Base-by-base conservation (phyloP, 768 basidiomycete genomes). In the Mycena chlorophos region DNA sequence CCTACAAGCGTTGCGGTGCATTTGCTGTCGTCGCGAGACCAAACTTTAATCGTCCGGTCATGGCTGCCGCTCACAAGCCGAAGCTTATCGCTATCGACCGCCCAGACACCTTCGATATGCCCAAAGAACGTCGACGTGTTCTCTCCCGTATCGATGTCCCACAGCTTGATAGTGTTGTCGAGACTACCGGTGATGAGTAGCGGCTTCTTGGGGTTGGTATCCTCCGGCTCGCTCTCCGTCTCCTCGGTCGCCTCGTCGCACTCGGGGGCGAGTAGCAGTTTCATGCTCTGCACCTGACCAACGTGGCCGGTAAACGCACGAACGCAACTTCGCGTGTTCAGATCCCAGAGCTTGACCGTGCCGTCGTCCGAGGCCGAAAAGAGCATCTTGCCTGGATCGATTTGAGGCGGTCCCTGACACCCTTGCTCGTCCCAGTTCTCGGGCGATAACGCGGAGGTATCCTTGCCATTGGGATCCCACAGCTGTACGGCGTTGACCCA, bases 81-180 rank as follows among this genome's bases (percentile, higher is more conserved):
- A 65, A 98, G 78, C 67, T 93, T 89, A 70, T 99, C 94, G 61
- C 88, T 86, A 22, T 93, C 94, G 27, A 98, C 89, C 3, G 86
- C 87, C 97, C 97, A 99, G 17, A 99, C 94, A 51, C 97, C 97
- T 68, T 99, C 97, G 64, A 98, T 94, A 69, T 98, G 95, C 1
- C 95, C 97, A 69, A 99, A 99, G 58, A 95, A 80, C 38, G 97
- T 98, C 65, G 83, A 78, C 46, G 82, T 74, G 22, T 86, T 79
- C 65, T 87, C 84, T 37, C 88, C 93, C 1, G 86, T 83, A 63
- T 95, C 92, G 25, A 98, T 84, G 66, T 98, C 94, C 97, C 97
- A 99, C 38, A 95, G 65, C 69, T 91, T 94, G 74, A 98, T 87
- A 27, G 95, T 98, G 67, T 98, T 97, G 68, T 98, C 95, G 62